Base-by-base conservation (phyloP, 441 rosid genomes). In the Raphanus hybrid region DNA sequence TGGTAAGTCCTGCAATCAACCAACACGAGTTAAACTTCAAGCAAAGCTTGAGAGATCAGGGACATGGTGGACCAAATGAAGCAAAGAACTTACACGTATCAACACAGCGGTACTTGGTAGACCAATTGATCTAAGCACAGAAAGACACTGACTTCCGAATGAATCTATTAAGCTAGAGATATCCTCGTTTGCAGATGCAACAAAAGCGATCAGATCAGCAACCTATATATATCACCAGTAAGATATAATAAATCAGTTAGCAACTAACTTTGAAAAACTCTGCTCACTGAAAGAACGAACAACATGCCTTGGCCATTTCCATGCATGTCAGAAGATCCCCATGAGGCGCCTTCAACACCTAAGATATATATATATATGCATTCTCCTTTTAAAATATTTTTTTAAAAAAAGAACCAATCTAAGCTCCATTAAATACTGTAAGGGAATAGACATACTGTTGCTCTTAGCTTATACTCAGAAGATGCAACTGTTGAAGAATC, bases 121-220 rank as follows among this genome's bases (percentile, higher is more conserved):
- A 79, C 99, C 99, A 66, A 92, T 82, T 27, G 95, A 85, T 67
- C 97, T 88, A 70, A 93, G 84, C 62, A 96, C 97, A 26, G 99
- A 93, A 78, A 90, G 90, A 75, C 97, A 96, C 45, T 86, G 92
- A 68, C 76, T 87, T 82, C 99, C 98, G 71, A 93, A 96, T 69
- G 91, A 89, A 83, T 96, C 98, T 16, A 93, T 82, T 64, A 65
- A 89, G 80, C 82, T 81, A 7, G 78, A 81, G 59, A 50, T 35
- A 67, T 78, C 80, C 67, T 86, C 95, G 69, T 75, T 85, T n/a
- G 89, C 91, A 65, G 97, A 93, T 74, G 92, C 96, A 80, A 93
- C 99, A 83, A 96, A 93, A 76, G 95, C 97, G 72, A 96, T 83
- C 80, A 93, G 87, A 90, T 96, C 99, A 70, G 98, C 98, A 82